Percentiles rank a stretch among this genome's conserved stretches.
Conservation (phyloP, 768 basidiomycete species). For the Boletus rex-veris region DNA sequence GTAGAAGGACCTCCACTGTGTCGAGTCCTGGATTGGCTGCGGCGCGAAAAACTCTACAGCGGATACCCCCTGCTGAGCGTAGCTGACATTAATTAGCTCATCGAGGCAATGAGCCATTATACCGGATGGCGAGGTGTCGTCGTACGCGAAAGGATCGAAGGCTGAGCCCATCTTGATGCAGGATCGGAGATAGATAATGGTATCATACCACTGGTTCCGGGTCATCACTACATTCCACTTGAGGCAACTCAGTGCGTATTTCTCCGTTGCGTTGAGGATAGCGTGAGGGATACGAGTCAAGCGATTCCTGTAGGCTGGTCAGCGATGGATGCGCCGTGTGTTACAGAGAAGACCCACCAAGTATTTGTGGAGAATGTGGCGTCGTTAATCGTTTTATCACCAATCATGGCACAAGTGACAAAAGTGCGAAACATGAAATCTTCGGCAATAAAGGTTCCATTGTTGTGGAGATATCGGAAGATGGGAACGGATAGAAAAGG, state of each 20-base stretch:
- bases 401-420: conserved; percentile 34
- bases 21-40: conserved; percentile 8
- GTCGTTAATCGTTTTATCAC: conserved; percentile 35
- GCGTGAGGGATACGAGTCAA: conserved; percentile 20
- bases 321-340: not conserved
- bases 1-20: conserved; percentile 11
- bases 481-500: conserved; percentile 29
- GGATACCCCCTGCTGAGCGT: not conserved
- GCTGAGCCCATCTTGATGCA: conserved; percentile 25
- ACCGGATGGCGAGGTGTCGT: conserved; percentile 9
- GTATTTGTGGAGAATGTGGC: conserved; percentile 26
- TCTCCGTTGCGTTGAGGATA: conserved; percentile 26
- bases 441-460: conserved; percentile 26
- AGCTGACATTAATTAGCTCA: conserved; percentile 12
- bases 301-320: conserved; percentile 18
- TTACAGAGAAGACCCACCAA: conserved; percentile 23
- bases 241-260: conserved; percentile 14
- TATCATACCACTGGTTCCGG: conserved; percentile 21
- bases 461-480: conserved; percentile 29
- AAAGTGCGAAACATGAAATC: conserved; percentile 36
- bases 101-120: conserved; percentile 22
- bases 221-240: conserved; percentile 25
- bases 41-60: conserved; percentile 12
- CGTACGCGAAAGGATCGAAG: conserved; percentile 25
- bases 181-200: conserved; percentile 19